Evolutionary conservation across 345 rosid genomes (phyloP).

Genomic region (Fremontodendron californicum): DNA sequence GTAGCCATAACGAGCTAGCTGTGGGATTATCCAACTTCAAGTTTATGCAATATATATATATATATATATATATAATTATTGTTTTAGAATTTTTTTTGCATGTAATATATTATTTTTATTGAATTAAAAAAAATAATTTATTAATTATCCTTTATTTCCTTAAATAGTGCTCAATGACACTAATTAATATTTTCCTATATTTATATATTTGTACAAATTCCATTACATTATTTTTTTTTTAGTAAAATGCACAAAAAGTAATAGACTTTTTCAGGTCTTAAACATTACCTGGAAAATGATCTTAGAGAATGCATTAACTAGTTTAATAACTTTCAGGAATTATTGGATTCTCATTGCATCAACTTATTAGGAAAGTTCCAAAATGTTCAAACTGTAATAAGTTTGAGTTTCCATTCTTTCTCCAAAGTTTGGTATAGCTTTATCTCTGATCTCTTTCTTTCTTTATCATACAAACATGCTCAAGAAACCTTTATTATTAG

Average conservation of each 20-base stretch:
- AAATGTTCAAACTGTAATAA: not conserved
- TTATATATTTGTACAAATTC: not conserved
- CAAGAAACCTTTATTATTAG: too few relatives aligned
- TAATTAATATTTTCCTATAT: conserved; percentile 13
- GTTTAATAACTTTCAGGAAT: not conserved
- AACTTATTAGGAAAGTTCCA: conserved; percentile 5
- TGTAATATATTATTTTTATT: too few relatives aligned
- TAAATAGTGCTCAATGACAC: too few relatives aligned
- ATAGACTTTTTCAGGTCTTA: not conserved
- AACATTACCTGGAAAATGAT: conserved; percentile 8
- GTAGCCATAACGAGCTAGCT: too few relatives aligned
- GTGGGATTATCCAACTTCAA: too few relatives aligned
- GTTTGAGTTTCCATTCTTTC: not conserved
- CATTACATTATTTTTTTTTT: conserved; percentile 1
- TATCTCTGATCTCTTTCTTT: not conserved
- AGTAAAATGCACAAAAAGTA: not conserved
- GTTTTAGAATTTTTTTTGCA: too few relatives aligned
- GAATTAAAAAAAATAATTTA: too few relatives aligned
- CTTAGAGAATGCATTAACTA: not conserved
- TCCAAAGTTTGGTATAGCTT: not conserved
- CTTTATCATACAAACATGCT: not conserved
- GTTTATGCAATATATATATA: too few relatives aligned
- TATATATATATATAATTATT: too few relatives aligned
- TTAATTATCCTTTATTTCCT: too few relatives aligned
- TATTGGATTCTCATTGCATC: conserved; percentile 6